Base-by-base conservation (phyloP, 306 rosid genomes). In the Benincasa hispida region DNA sequence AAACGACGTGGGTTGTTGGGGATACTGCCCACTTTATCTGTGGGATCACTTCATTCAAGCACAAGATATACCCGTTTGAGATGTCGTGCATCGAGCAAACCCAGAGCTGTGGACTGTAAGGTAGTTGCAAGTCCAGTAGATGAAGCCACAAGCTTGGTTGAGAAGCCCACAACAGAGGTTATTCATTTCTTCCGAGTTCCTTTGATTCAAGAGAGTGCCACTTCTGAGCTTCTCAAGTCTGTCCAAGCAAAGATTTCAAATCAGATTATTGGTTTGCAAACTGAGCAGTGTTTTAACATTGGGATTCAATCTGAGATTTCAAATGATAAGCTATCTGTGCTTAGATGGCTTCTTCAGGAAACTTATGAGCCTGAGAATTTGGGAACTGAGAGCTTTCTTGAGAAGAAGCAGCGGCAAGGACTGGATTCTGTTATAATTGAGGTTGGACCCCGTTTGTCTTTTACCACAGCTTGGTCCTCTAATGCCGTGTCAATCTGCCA, bases 381-480 rank as follows among this genome's bases (percentile, higher is more conserved):
- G 78, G 96, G 92, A 58, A 72, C 62, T 4, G 92, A 86, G 81
- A 93, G 97, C 84, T 89, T 93, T 87, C 96, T 93, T 74, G 88
- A 84, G 83, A 88, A 91, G 85, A 93, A 81, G 80, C 79, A 72
- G 39, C 89, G 82, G 77, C 87, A 88, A 78, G 97, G 93, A 25
- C 83, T 89, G 81, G 80, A 27, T 50, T 62, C 85, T 25, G 86
- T 87, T 75, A 83, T 91, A 73, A 50, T 91, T 63, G 98, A 91
- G 88, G 97, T 91, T 81, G 97, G 98, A 17, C 98, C 98, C 42
- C 85, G 96, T 81, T 72, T 93, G 81, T 93, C 98, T 1, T 93
- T 93, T 80, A 91, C 93, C 41, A 93, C 98, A 24, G 92, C 98
- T 0, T 93, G 98, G 98, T 93, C 98, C 67, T 65, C 98, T 11